phyloP scores from a whole-genome alignment of 139 green algal species.

The Chlorella sp. region DNA sequence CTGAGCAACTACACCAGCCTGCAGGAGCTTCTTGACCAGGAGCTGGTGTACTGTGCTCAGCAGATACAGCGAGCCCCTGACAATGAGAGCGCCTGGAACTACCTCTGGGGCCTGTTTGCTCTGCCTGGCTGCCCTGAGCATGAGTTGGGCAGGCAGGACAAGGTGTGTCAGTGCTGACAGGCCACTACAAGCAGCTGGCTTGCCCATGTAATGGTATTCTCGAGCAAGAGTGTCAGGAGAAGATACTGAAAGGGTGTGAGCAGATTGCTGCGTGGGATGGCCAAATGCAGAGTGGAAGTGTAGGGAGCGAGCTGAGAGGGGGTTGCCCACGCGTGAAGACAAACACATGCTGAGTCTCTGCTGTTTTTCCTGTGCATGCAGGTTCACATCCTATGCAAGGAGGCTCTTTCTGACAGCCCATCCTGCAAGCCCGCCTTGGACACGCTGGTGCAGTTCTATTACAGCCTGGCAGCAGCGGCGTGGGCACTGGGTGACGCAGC shows the following conservation, averaged over 20 bases:
- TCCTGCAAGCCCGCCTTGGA: conserved; percentile 38
- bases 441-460: conserved; percentile 43
- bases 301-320: not conserved
- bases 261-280: not conserved
- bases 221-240: not conserved
- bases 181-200: not conserved
- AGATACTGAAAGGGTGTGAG: not conserved
- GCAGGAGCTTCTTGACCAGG: conserved; percentile 10
- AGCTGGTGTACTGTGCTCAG: conserved; percentile 37
- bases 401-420: conserved; percentile 33
- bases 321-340: not conserved
- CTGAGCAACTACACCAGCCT: no score
- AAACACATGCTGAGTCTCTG: not conserved
- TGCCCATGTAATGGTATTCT: not conserved
- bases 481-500: no score
- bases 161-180: not conserved
- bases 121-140: conserved; percentile 4
- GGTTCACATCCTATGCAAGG: conserved; percentile 33
- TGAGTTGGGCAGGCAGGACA: not conserved
- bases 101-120: conserved; percentile 51
- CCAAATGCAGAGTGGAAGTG: not conserved
- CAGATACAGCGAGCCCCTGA: conserved; percentile 37
- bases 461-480: no score
- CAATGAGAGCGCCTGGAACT: conserved; percentile 68
- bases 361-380: not conserved